Conservation (phyloP, 345 rosid genomes). For the Eucalyptus camaldulensis region DNA sequence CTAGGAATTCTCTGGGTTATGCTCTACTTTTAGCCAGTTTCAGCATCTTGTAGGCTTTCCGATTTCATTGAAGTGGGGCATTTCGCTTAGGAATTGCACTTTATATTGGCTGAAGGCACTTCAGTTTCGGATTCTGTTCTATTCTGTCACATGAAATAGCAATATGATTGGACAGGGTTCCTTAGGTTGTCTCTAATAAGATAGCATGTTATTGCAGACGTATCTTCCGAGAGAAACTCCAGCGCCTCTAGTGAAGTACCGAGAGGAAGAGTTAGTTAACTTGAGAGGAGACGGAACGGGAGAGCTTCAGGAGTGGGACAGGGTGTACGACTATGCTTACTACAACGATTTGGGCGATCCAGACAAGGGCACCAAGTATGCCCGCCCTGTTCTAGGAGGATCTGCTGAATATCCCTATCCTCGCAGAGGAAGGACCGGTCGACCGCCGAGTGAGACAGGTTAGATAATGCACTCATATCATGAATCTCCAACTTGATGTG, state of each 20-base stretch:
- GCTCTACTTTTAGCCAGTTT: neutral
- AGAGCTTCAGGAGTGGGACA: slow-evolving; percentile 28
- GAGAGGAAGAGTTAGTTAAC: slow-evolving; percentile 19
- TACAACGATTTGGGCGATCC: slow-evolving; percentile 37
- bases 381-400: slow-evolving; percentile 33
- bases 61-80: neutral
- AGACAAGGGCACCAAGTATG: slow-evolving; percentile 12
- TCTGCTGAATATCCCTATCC: slow-evolving; percentile 29
- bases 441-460: slow-evolving; percentile 16
- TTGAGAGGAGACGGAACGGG: slow-evolving; percentile 27
- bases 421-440: slow-evolving; percentile 34
- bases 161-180: neutral
- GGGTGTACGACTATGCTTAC: slow-evolving; percentile 31
- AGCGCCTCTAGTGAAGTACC: slow-evolving; percentile 12
- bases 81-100: neutral
- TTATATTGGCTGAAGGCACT: neutral
- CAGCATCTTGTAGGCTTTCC: neutral
- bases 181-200: neutral
- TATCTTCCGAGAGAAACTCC: slow-evolving; percentile 27
- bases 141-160: neutral
- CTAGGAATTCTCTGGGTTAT: neutral
- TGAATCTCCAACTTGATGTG: neutral
- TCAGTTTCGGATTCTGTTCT: neutral
- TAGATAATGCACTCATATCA: neutral
- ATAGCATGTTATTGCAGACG: neutral